Base-by-base conservation (phyloP, 106 monocot genomes). In the Chionographis japonica region DNA sequence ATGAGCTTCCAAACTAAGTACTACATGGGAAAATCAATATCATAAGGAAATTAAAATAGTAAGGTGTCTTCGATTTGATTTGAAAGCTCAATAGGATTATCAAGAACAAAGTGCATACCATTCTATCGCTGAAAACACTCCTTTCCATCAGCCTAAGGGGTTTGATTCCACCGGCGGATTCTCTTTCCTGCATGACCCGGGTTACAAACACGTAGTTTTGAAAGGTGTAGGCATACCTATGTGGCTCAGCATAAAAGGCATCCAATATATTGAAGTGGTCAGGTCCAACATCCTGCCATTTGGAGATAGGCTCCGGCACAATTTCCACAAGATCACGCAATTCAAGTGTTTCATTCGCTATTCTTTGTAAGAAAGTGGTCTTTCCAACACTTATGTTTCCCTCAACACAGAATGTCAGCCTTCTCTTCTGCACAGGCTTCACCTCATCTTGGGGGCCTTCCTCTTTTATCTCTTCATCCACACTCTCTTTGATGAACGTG, bases 171-270 rank as follows among this genome's bases (percentile, higher is more conserved):
- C 63, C 67, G 18, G 89, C 59, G 37, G 89, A 90, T 72, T 98
- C 98, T 68, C 77, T 85, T 76, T 98, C 98, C 76, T 97, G 97
- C 97, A 97, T 97, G 62, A 97, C 76, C 75, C 97, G 81, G 3
- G 97, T 98, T 49, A 93, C 98, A 73, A 98, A 98, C 56, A 98
- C 98, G 68, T 98, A 98, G 68, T 98, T 98, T 59, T 98, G 98
- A 72, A 98, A 98, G 6, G 98, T 98, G 50, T 98, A 98, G 5
- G 98, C 98, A 81, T 98, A 98, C 74, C 93, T 89, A 52, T 98
- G 74, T 72, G 98, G 98, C 77, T 93, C 93, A 54, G 84, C 78
- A 79, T 98, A 98, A 70, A 98, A 98, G 16, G 90, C 89, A 68
- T 93, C 98, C n/a, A 98, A 65, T 76, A 98, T 98, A 68, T 98